phyloP scores from a whole-genome alignment of 441 rosid species.

The Cnidoscolus chayamansa region DNA sequence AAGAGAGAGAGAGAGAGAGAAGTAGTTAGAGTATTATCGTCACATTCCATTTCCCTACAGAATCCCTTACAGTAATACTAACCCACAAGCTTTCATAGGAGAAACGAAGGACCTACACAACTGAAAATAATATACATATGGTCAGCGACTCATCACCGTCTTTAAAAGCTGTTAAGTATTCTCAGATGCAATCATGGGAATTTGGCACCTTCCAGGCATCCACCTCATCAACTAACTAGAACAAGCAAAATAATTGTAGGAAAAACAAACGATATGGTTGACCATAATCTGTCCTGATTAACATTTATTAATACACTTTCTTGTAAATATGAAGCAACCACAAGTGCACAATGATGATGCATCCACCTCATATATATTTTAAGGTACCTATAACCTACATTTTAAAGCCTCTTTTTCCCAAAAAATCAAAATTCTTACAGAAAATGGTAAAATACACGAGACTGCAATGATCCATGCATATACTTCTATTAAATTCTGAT shows the following conservation, averaged over 20 bases:
- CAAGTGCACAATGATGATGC: not conserved
- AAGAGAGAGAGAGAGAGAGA: too few relatives aligned
- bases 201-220: slow-evolving; percentile 1
- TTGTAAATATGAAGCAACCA: not conserved
- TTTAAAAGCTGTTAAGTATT: not conserved
- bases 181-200: slow-evolving; percentile 4
- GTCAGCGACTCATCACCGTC: not conserved
- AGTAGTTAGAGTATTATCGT: too few relatives aligned
- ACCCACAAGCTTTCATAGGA: too few relatives aligned
- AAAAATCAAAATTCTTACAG: too few relatives aligned
- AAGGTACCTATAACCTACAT: not conserved
- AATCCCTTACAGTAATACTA: too few relatives aligned
- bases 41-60: too few relatives aligned
- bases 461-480: too few relatives aligned
- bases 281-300: not conserved
- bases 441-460: too few relatives aligned
- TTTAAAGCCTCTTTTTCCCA: too few relatives aligned
- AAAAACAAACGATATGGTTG: not conserved
- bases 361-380: not conserved
- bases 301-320: not conserved
- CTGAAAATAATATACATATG: not conserved
- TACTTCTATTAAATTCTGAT: too few relatives aligned
- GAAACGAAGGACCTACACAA: too few relatives aligned
- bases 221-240: slow-evolving; percentile 20
- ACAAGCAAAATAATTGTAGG: not conserved